Conservation (phyloP, 768 basidiomycete species). For the Holtermannia corniformis region DNA sequence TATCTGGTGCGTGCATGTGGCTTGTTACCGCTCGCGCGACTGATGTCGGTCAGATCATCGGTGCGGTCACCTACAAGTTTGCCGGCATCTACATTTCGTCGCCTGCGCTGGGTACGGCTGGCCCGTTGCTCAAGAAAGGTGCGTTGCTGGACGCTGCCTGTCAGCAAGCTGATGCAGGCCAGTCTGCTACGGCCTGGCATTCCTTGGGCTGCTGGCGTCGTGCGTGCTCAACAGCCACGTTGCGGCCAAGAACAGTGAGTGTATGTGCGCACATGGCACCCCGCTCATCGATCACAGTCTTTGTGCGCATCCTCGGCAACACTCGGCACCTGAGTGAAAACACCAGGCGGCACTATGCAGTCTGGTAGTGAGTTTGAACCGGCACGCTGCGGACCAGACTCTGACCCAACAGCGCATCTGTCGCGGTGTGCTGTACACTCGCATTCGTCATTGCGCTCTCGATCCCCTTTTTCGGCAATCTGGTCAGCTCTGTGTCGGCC, state of each 20-base stretch:
- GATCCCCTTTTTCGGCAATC: background rate
- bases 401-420: background rate
- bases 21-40: no score
- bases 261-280: background rate
- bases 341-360: background rate
- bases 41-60: no score
- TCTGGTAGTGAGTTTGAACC: background rate
- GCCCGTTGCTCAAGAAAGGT: background rate
- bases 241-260: background rate
- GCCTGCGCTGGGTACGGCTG: background rate
- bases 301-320: background rate
- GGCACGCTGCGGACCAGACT: background rate
- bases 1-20: no score
- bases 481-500: no score
- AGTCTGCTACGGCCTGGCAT: background rate
- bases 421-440: background rate
- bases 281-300: background rate
- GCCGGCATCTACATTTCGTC: background rate
- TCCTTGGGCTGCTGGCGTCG: background rate
- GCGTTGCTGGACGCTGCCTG: background rate
- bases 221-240: background rate
- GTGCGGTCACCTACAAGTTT: background rate
- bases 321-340: background rate
- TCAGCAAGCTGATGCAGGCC: no score
- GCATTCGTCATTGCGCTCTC: background rate